A percentile compares a stretch with the other conserved stretches of the same genome.
Evolutionary conservation across 2,329 filamentous ascomycete genomes (phyloP).

Genomic region (Diaporthe australafricana): DNA sequence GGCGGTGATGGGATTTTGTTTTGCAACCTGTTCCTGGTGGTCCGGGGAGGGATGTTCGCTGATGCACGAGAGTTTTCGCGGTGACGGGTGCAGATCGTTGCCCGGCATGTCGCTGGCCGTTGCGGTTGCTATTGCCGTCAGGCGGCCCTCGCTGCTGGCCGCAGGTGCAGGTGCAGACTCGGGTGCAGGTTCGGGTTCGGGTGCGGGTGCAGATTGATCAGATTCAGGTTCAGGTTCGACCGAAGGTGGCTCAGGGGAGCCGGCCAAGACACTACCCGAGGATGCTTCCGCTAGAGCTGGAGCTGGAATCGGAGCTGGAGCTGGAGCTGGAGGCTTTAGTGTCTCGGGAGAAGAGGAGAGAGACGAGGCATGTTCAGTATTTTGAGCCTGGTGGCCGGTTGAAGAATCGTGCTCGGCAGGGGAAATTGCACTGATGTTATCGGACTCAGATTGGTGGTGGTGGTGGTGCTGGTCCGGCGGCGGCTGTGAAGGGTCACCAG

Average conservation of each 20-base stretch:
- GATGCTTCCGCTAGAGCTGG: background rate
- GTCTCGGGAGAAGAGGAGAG: constrained; percentile 7
- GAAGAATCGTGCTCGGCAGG: constrained; percentile 9
- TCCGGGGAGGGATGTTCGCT: constrained; percentile 45
- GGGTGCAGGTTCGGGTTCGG: constrained; percentile 2
- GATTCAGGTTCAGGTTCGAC: background rate
- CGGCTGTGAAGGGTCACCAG: constrained; percentile 8
- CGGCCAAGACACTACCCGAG: constrained; percentile 10
- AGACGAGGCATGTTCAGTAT: background rate
- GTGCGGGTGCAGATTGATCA: constrained; percentile 24
- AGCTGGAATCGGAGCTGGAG: background rate
- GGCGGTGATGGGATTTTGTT: constrained; percentile 17
- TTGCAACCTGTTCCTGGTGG: constrained; percentile 21
- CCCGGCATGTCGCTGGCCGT: constrained; percentile 39
- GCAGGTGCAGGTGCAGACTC: background rate
- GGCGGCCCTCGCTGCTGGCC: constrained; percentile 38
- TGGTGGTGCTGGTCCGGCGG: constrained; percentile 7
- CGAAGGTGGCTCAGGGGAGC: constrained; percentile 23
- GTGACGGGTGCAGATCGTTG: constrained; percentile 50
- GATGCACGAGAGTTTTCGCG: constrained; percentile 47
- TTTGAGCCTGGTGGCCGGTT: constrained; percentile 2
- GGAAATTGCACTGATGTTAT: constrained; percentile 17
- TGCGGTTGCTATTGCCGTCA: constrained; percentile 36
- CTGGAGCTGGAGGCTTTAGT: background rate
- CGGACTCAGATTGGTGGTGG: constrained; percentile 17